phyloP scores from a whole-genome alignment of 352 stramenopile species.

The Globisporangium radiosum region DNA sequence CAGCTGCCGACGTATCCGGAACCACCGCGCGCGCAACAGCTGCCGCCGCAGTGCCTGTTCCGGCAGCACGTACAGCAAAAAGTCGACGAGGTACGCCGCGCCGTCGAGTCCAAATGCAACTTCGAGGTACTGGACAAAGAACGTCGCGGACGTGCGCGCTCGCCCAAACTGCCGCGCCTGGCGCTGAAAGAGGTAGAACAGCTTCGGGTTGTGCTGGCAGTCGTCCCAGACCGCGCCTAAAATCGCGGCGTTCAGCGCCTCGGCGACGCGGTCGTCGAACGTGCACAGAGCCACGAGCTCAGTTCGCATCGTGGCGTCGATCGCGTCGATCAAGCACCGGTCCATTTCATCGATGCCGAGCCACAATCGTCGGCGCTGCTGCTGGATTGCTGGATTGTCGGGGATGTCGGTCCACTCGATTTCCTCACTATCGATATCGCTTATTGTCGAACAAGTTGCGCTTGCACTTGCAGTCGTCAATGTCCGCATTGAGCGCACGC shows the following conservation, averaged over 20 bases:
- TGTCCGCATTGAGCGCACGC: not conserved
- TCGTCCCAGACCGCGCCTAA: constrained; percentile 81
- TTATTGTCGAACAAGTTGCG: not conserved
- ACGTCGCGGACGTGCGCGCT: constrained; percentile 33
- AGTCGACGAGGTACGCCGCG: constrained; percentile 73
- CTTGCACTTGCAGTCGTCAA: not conserved
- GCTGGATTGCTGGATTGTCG: constrained; percentile 5
- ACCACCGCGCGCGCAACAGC: constrained; percentile 56
- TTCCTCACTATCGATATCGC: not conserved
- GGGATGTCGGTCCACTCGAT: not conserved
- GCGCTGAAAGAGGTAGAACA: constrained; percentile 79
- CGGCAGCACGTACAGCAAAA: constrained; percentile 73
- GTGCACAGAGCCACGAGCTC: constrained; percentile 26
- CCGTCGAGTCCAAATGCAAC: constrained; percentile 71
- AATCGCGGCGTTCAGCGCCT: constrained; percentile 67
- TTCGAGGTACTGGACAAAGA: constrained; percentile 79
- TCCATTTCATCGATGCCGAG: constrained; percentile 73
- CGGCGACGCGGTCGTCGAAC: constrained; percentile 59
- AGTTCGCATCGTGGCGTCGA: constrained; percentile 35
- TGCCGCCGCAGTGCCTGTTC: constrained; percentile 58
- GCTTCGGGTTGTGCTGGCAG: constrained; percentile 76
- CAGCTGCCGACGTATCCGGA: constrained; percentile 54
- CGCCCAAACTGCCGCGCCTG: constrained; percentile 77
- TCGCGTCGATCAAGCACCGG: constrained; percentile 50
- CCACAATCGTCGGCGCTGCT: constrained; percentile 44